These are phyloP conservation scores for Russula griseocarnosa DNA, from an alignment of 768 basidiomycete species.

Conservation along the genomic window DNA sequence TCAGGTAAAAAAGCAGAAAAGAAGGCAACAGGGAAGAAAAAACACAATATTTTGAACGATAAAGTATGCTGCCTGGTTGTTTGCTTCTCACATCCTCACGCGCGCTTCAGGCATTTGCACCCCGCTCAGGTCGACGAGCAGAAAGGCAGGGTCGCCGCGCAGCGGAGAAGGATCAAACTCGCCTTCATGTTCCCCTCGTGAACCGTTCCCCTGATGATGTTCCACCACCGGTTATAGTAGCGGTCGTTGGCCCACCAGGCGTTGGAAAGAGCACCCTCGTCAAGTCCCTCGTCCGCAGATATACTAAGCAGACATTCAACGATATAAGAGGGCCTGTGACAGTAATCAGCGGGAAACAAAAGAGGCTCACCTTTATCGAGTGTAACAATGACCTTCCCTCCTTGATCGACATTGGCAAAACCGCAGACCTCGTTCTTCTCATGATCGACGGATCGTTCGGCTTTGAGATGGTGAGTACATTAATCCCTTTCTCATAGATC, in stretches of 20 bases:
- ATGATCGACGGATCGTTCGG: conserved; percentile 99
- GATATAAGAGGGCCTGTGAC: conserved; percentile 93
- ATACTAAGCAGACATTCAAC: conserved; percentile 88
- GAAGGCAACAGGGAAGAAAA: conserved; percentile 67
- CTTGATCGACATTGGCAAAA: conserved; percentile 97
- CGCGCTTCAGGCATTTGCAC: conserved; percentile 75
- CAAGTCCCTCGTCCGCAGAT: conserved; percentile 84
- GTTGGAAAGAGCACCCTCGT: conserved; percentile 95
- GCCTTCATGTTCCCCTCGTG: conserved; percentile 93
- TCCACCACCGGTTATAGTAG: conserved; percentile 91
- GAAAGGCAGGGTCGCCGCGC: conserved; percentile 86
- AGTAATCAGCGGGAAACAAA: conserved; percentile 88
- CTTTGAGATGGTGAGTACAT: conserved; percentile 85
- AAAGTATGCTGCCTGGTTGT: conserved; percentile 56
- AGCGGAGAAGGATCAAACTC: conserved; percentile 89
- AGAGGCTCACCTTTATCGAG: conserved; percentile 92
- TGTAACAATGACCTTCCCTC: conserved; percentile 97
- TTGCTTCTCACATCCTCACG: conserved; percentile 8
- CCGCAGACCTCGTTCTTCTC: conserved; percentile 91
- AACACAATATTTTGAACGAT: conserved; percentile 80
- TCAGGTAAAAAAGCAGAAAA: conserved; percentile 73
- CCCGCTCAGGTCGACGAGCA: conserved; percentile 83
- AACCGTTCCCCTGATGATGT: conserved; percentile 88
- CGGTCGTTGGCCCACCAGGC: conserved; percentile 93
- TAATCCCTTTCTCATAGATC: neutral